Evolutionary conservation across 1,139 yeast species (phyloP), one percentile per base, ranked within the genome.

Genomic region (Wickerhamiella pararugosa): DNA sequence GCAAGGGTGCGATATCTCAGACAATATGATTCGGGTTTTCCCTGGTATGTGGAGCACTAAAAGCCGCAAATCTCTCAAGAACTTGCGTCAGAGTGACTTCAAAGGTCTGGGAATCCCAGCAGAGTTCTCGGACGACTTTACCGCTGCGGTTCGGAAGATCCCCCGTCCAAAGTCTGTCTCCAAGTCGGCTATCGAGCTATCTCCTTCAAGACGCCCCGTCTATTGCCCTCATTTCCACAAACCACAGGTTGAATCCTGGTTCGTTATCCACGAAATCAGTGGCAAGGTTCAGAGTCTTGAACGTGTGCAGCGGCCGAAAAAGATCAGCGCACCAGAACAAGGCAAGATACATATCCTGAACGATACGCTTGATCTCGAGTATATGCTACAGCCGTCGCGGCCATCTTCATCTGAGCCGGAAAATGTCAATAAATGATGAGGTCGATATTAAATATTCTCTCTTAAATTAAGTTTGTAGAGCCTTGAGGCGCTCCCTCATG

Each of bases 171-270:
- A 46, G n/a, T 39, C 51, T 8, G 49, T 48, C 26, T 43, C 50
- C 3, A 55, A 53, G 3, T 51, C 61, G 0, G 62, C 58, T 3
- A 47, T 81, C 27, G 55, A 53, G 1, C 65, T 83, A 25, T 76
- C 44, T 81, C 73, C 62, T 27, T 6, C 36, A 33, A 6, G 73
- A 72, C 25, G 27, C 7, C 36, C 41, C 47, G 74, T 83, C 47
- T 75, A 78, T 54, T 69, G 90, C 47, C 92, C 93, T 3, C 75
- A 73, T 51, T 90, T 82, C 63, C 94, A 94, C 38, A 87, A 90
- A 59, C 68, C 79, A 1, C 99, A 92, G 61, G 79, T 87, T 53
- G 98, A 90, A 58, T 76, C 93, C 0, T 92, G 98, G 98, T 83
- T 90, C 59, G 70, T 79, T 7, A 71, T 87, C 40, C 61, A 79